Evolutionary conservation across 2,329 filamentous ascomycete genomes (phyloP).

Genomic region (Mycogone perniciosa): DNA sequence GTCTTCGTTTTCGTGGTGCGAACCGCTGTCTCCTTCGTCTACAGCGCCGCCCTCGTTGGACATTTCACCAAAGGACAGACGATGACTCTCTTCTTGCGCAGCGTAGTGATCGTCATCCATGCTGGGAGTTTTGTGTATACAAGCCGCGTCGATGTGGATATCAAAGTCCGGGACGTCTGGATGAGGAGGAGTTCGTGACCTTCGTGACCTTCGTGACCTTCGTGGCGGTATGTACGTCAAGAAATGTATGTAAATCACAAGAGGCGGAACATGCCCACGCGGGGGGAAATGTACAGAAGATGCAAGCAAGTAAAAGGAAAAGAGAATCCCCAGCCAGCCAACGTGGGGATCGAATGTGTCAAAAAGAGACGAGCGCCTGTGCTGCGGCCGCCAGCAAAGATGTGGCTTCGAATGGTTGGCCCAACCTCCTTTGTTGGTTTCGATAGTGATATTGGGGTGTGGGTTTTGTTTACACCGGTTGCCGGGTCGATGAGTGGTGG

Average conservation of each 20-base stretch:
- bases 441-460: not conserved
- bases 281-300: not conserved
- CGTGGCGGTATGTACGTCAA: conserved; percentile 11
- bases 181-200: no score
- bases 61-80: conserved; percentile 2
- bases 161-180: conserved; percentile 36
- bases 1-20: conserved; percentile 46
- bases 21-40: conserved; percentile 38
- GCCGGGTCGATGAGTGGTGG: conserved; percentile 23
- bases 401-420: conserved; percentile 28
- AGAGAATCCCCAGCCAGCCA: not conserved
- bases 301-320: not conserved
- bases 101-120: conserved; percentile 12
- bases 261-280: not conserved
- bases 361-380: conserved; percentile 11
- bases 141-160: conserved; percentile 43
- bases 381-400: conserved; percentile 10
- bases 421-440: conserved; percentile 15
- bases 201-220: no score
- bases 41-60: not conserved
- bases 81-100: conserved; percentile 1
- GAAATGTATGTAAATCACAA: not conserved
- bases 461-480: conserved; percentile 31
- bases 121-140: conserved; percentile 24
- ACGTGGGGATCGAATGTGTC: not conserved